These are phyloP conservation scores for Aspergillus floridensis DNA, from an alignment of 2,329 filamentous ascomycete genomes.

Conservation along the genomic window DNA sequence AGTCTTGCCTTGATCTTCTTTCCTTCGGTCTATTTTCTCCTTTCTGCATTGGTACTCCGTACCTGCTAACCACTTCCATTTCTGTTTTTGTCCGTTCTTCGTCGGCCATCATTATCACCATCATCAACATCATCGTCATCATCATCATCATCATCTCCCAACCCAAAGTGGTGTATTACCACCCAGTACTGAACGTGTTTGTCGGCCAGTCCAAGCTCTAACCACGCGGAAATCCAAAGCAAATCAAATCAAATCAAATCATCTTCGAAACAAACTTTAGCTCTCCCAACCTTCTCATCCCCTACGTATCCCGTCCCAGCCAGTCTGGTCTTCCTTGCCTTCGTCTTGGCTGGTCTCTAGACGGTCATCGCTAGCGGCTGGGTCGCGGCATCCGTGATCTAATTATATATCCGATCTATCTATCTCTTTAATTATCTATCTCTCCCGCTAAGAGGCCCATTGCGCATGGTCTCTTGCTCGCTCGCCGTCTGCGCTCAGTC, in stretches of 20 bases:
- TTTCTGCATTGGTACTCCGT: not conserved
- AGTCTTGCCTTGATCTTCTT: not conserved
- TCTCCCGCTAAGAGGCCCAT: constrained; percentile 10
- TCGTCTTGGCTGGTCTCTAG: constrained; percentile 12
- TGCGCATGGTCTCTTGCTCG: constrained; percentile 14
- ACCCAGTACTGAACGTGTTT: not conserved
- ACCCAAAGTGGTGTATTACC: not conserved
- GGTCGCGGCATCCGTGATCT: constrained; percentile 17
- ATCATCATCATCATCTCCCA: not conserved
- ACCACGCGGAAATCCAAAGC: not conserved
- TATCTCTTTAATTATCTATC: constrained; percentile 14
- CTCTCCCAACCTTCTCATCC: not conserved
- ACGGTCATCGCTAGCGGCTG: constrained; percentile 6
- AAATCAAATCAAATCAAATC: not conserved
- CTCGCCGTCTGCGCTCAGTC: constrained; percentile 5
- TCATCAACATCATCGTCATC: no score
- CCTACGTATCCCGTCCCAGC: not conserved
- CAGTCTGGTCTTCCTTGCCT: constrained; percentile 9
- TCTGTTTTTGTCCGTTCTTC: not conserved
- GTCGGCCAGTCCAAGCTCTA: not conserved
- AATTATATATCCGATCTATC: constrained; percentile 26
- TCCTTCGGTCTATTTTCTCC: constrained; percentile 2
- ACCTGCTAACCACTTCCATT: not conserved
- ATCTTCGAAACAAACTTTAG: not conserved
- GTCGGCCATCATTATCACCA: no score